phyloP scores from a whole-genome alignment of 169 alveolate species.

The Plasmodium fragile region DNA sequence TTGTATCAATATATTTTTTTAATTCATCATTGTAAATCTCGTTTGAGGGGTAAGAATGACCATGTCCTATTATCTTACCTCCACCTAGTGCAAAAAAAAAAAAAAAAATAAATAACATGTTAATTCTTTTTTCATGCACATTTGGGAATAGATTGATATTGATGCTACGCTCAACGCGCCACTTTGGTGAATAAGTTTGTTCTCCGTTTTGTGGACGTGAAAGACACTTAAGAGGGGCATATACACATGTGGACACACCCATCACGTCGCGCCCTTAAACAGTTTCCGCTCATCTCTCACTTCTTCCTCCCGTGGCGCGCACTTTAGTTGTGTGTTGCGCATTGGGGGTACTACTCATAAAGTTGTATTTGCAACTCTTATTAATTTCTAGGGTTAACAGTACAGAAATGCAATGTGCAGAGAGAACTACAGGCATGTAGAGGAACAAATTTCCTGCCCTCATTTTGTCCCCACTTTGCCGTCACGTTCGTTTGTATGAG shows the following conservation, averaged over 20 bases:
- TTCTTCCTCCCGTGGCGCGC: constrained; percentile 41
- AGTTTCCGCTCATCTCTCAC: constrained; percentile 10
- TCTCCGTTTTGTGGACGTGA: not conserved
- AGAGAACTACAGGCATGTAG: constrained; percentile 8
- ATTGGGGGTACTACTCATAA: constrained; percentile 20
- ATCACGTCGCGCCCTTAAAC: not conserved
- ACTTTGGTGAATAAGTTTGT: not conserved
- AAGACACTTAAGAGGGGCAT: not conserved
- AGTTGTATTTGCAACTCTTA: constrained; percentile 44
- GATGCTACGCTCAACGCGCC: not conserved
- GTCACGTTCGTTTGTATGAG: not conserved
- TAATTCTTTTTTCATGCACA: constrained; percentile 1
- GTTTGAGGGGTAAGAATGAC: constrained; percentile 77
- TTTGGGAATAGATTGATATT: not conserved
- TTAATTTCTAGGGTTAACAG: constrained; percentile 24
- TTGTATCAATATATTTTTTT: constrained; percentile 74
- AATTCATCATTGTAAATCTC: constrained; percentile 78
- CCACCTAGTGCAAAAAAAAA: constrained; percentile 59
- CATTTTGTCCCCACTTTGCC: not conserved
- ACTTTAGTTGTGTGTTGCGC: constrained; percentile 36
- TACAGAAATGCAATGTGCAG: not conserved
- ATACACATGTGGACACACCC: not conserved
- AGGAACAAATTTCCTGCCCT: constrained; percentile 27
- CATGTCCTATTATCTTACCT: constrained; percentile 80
- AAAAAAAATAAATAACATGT: constrained; percentile 25